Base-by-base conservation (phyloP, 495 filamentous ascomycete genomes). In the Penicillium waksmanii region DNA sequence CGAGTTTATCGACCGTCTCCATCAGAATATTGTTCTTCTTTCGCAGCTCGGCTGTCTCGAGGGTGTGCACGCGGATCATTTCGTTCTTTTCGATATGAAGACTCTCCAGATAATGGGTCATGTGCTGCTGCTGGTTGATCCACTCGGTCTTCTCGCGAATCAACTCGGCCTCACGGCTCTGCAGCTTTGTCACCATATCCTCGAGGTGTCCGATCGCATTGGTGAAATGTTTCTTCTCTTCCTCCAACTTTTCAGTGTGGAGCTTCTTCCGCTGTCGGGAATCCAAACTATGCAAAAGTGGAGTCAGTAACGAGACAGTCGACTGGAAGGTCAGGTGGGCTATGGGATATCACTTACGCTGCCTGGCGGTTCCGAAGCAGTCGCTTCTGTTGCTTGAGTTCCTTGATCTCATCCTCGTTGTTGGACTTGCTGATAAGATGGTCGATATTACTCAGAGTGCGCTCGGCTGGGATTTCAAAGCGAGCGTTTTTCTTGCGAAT, bases 401-500 rank as follows among this genome's bases (percentile, higher is more conserved):
- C 93, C 82, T 97, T 98, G 77, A 96, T 89, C 79, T 95, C 89
- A 58, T 96, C 89, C 64, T 98, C 95, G 65, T 98, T 92, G 50
- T 79, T 89, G 18, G 92, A 93, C 73, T 90, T 85, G 34, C 87
- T 83, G 77, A 99, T 97, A 66, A 98, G 78, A 53, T 90, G 85
- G 73, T 99, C 95, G 78, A 99, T 98, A 74, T 96, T 98, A 79
- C 84, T 87, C 60, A 98, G 84, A 63, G 90, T 98, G 44, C 93
- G 85, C 77, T 97, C 96, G 11, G 90, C 87, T 5, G 95, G 95
- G 60, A 99, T 98, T 70, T 98, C 95, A 75, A 99, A 97, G 48
- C 96, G 89, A 64, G 94, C 94, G 67, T 99, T 99, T 89, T 97
- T 98, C 88, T 99, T 99, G 63, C 96, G 87, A 76, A 98, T 96